Conservation (phyloP, 352 stramenopile species). For the Phytopythium vexans region DNA sequence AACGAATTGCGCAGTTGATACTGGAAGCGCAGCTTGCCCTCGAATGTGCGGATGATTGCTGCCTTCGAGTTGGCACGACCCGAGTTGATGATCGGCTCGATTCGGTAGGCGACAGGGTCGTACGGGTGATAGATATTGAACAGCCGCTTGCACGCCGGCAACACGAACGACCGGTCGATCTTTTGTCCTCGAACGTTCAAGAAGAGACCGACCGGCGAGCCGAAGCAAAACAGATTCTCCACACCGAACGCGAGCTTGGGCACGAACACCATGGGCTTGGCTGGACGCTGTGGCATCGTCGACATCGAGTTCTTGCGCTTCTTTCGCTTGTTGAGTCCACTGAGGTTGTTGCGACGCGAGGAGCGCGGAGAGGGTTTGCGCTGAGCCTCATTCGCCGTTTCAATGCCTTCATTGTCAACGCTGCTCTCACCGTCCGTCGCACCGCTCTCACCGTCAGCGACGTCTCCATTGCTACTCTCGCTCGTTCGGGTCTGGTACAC, state of each 20-base stretch:
- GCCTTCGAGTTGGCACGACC: constrained; percentile 72
- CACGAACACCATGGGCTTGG: constrained; percentile 20
- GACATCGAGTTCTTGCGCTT: constrained; percentile 12
- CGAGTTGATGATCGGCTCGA: constrained; percentile 92
- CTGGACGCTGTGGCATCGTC: constrained; percentile 6
- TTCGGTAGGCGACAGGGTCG: constrained; percentile 94
- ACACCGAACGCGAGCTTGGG: constrained; percentile 76
- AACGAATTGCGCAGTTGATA: constrained; percentile 85
- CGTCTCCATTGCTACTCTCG: constrained; percentile 14
- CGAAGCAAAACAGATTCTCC: constrained; percentile 88
- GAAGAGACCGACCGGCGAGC: constrained; percentile 90
- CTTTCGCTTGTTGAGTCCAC: constrained; percentile 16
- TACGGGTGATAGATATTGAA: constrained; percentile 96
- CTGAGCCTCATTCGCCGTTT: constrained; percentile 14
- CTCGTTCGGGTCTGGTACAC: constrained; percentile 21
- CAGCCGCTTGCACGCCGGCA: constrained; percentile 78
- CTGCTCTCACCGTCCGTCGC: constrained; percentile 30
- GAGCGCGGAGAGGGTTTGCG: constrained; percentile 3
- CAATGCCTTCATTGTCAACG: constrained; percentile 31
- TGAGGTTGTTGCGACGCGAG: constrained; percentile 7
- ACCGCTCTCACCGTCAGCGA: too few species aligned
- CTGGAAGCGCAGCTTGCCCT: constrained; percentile 81
- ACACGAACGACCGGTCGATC: constrained; percentile 57
- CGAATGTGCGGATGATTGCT: constrained; percentile 81
- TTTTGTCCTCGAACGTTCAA: constrained; percentile 89